These are phyloP conservation scores for Begonia peltatifolia DNA, from an alignment of 306 rosid species.

Conservation along the genomic window DNA sequence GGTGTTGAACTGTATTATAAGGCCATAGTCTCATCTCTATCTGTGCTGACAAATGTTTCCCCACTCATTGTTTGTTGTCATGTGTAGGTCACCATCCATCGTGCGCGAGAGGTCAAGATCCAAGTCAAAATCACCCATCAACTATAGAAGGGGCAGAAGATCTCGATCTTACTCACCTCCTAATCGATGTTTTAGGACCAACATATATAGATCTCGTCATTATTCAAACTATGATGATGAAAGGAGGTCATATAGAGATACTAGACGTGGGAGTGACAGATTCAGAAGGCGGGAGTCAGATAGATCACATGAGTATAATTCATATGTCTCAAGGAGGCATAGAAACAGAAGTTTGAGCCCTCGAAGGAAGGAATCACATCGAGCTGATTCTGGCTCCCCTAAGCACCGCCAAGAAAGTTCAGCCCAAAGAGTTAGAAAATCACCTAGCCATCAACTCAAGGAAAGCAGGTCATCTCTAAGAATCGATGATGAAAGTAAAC, in stretches of 20 bases:
- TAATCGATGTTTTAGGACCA: constrained; percentile 35
- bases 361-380: constrained; percentile 35
- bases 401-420: constrained; percentile 46
- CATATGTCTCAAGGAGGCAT: constrained; percentile 43
- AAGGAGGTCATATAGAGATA: constrained; percentile 46
- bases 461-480: constrained; percentile 62
- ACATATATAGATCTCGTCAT: constrained; percentile 51
- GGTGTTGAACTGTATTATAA: background rate
- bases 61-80: background rate
- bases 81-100: constrained; percentile 63
- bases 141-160: constrained; percentile 43
- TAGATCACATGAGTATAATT: constrained; percentile 41
- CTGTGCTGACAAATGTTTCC: background rate
- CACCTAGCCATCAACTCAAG: constrained; percentile 40
- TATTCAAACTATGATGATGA: constrained; percentile 42
- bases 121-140: constrained; percentile 79
- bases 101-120: constrained; percentile 45
- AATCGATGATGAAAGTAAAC: constrained; percentile 39
- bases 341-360: constrained; percentile 73
- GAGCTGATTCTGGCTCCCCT: constrained; percentile 53
- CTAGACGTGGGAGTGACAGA: constrained; percentile 49
- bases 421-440: constrained; percentile 51
- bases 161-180: constrained; percentile 89
- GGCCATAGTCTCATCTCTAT: background rate
- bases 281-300: constrained; percentile 54